Evolutionary conservation across 371 early-diverging fungal genomes (phyloP).

Genomic region (Mortierella sp.): DNA sequence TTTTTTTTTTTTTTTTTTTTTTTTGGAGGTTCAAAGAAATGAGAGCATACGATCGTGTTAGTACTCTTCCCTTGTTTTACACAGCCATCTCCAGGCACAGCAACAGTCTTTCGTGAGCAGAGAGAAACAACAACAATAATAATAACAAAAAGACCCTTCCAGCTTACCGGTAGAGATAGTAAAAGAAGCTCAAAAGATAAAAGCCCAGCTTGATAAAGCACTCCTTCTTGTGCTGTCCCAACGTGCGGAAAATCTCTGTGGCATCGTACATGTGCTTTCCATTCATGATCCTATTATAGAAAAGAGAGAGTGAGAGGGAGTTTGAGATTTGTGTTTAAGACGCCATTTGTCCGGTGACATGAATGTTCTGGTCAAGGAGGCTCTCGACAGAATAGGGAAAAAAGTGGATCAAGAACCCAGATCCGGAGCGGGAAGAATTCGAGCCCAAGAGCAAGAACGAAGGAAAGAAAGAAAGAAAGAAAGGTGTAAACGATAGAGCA

Average conservation of each 20-base stretch:
- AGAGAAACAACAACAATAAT: too few species aligned
- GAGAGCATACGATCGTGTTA: not conserved
- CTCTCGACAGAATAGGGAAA: not conserved
- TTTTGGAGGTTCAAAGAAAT: too few species aligned
- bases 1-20: too few species aligned
- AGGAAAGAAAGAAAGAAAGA: too few species aligned
- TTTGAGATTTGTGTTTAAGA: too few species aligned
- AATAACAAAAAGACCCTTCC: not conserved
- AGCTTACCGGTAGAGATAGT: slow-evolving; percentile 79
- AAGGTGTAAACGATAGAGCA: too few species aligned
- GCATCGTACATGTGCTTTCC: slow-evolving; percentile 94
- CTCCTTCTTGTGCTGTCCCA: slow-evolving; percentile 91
- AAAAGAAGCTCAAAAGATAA: slow-evolving; percentile 94
- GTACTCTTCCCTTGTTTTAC: too few species aligned
- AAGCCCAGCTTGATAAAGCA: slow-evolving; percentile 95
- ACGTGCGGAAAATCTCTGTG: slow-evolving; percentile 96
- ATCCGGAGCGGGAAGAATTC: not conserved
- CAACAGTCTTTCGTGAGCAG: too few species aligned
- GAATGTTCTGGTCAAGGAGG: not conserved
- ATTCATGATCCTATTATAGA: slow-evolving; percentile 72
- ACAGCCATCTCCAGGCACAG: too few species aligned
- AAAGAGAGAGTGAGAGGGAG: not conserved
- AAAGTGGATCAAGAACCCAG: not conserved
- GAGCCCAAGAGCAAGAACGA: not conserved
- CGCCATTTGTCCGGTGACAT: not conserved